Evolutionary conservation across 1,284 basidiomycete genomes (phyloP).

Genomic region (Wallemia mellicola): DNA sequence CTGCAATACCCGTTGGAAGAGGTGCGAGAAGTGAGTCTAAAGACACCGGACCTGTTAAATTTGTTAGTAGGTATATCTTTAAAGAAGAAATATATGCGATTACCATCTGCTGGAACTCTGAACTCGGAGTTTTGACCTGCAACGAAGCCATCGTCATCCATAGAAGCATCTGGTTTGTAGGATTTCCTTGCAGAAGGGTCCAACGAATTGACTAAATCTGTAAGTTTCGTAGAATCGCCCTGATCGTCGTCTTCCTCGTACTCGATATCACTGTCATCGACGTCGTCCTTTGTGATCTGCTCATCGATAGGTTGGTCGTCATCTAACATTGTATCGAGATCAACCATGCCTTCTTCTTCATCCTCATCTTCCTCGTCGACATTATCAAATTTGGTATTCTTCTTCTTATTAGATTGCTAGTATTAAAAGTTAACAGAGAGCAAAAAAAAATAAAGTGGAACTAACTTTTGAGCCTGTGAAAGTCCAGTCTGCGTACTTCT

Average conservation of each 20-base stretch:
- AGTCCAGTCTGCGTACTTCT: conserved; percentile 25
- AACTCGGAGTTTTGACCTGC: conserved; percentile 3
- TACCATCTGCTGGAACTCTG: conserved; percentile 12
- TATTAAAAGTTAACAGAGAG: background rate
- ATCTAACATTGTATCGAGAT: conserved; percentile 35
- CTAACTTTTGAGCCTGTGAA: conserved; percentile 23
- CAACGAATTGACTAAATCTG: conserved; percentile 38
- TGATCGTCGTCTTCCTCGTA: conserved; percentile 21
- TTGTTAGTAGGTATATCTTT: conserved; percentile 34
- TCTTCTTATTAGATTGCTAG: background rate
- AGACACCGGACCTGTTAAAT: conserved; percentile 20
- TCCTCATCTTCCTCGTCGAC: conserved; percentile 19
- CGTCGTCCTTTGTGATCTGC: conserved; percentile 2
- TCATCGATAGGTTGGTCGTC: conserved; percentile 11
- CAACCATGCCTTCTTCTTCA: conserved; percentile 22
- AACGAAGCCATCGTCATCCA: conserved; percentile 5
- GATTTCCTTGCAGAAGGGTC: conserved; percentile 34
- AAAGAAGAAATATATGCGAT: conserved; percentile 12
- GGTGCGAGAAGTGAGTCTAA: conserved; percentile 23
- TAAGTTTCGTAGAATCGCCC: conserved; percentile 31
- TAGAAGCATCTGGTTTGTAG: conserved; percentile 20
- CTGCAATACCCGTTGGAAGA: conserved; percentile 31
- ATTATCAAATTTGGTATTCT: background rate
- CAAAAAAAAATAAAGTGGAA: conserved; percentile 4
- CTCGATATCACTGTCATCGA: conserved; percentile 9